phyloP scores from a whole-genome alignment of 306 rosid genomes.

The Betula pendula region DNA sequence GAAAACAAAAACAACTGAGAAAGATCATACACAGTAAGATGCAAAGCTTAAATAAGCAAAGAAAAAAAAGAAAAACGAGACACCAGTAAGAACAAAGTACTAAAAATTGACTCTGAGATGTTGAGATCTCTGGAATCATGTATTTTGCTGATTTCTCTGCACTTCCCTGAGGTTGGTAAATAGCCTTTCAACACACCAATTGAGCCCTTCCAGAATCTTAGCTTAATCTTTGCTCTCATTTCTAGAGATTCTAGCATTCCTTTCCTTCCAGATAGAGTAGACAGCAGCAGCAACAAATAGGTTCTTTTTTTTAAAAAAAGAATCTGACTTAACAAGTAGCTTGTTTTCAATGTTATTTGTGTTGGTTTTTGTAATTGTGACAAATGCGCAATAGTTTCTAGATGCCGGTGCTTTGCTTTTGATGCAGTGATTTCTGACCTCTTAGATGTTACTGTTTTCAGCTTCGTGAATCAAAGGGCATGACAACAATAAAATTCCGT shows the following conservation, averaged over 20 bases:
- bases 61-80: neutral
- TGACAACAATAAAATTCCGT: constrained; percentile 95
- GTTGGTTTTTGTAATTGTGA: neutral
- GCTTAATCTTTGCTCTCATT: neutral
- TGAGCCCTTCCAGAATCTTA: neutral
- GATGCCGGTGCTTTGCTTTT: constrained; percentile 8
- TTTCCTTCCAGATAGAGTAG: neutral
- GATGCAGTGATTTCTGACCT: constrained; percentile 25
- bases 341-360: neutral
- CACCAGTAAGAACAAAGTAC: neutral
- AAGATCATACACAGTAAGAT: neutral
- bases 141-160: constrained; percentile 6
- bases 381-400: neutral
- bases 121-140: neutral
- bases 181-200: neutral
- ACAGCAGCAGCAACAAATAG: neutral
- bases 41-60: neutral
- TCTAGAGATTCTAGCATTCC: neutral
- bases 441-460: constrained; percentile 41
- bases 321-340: neutral
- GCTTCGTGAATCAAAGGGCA: constrained; percentile 98
- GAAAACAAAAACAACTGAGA: neutral
- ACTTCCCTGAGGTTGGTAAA: neutral
- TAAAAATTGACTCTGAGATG: neutral
- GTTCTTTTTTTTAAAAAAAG: neutral